Conservation (phyloP, 2,329 filamentous ascomycete genomes). For the Colletotrichum shisoi region DNA sequence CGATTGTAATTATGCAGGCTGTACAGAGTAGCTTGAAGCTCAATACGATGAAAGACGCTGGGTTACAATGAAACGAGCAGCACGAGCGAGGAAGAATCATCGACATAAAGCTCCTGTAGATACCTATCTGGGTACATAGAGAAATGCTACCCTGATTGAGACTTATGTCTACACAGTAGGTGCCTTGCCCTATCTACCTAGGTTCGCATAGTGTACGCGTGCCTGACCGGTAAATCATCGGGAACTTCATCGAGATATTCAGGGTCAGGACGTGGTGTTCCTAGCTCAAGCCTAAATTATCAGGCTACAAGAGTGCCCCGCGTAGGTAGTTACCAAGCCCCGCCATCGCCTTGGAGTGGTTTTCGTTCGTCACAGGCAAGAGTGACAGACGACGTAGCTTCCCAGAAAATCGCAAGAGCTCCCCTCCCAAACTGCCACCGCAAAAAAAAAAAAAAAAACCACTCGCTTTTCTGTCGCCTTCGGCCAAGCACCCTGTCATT, state of each 20-base stretch:
- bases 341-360: conserved; percentile 27
- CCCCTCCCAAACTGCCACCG: conserved; percentile 16
- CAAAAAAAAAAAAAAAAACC: conserved; percentile 17
- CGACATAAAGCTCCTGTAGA: conserved; percentile 6
- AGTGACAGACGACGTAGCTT: conserved; percentile 36
- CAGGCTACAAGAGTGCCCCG: conserved; percentile 33
- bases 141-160: conserved; percentile 16
- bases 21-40: conserved; percentile 9
- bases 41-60: conserved; percentile 20
- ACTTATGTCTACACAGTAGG: background rate
- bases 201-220: background rate
- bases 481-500: too few species aligned
- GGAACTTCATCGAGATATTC: background rate
- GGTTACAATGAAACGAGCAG: conserved; percentile 13
- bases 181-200: background rate
- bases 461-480: background rate
- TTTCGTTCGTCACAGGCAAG: conserved; percentile 29
- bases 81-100: conserved; percentile 21
- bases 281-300: conserved; percentile 10
- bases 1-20: background rate
- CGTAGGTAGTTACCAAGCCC: conserved; percentile 25
- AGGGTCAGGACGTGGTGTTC: background rate
- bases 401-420: conserved; percentile 30
- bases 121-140: too few species aligned
- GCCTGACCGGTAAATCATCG: conserved; percentile 20